phyloP scores from a whole-genome alignment of 441 rosid genomes.

The Raphanus hybrid region DNA sequence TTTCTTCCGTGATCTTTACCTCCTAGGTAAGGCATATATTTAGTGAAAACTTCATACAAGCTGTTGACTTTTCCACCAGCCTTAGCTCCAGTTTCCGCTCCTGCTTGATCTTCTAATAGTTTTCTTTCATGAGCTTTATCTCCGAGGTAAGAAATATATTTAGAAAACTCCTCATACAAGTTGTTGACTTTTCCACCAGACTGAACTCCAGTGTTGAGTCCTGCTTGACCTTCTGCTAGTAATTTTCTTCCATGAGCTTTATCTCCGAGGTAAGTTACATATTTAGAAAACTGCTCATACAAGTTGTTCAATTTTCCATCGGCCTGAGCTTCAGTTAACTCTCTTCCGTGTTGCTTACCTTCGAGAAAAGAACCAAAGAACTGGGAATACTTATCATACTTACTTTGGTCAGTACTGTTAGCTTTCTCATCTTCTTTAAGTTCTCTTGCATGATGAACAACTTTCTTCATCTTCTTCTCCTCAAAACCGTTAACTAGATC shows the following conservation, averaged over 20 bases:
- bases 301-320: background rate
- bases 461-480: constrained; percentile 17
- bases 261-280: background rate
- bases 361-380: background rate
- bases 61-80: background rate
- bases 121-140: background rate
- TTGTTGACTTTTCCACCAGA: background rate
- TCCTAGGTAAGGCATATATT: background rate
- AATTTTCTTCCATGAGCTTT: background rate
- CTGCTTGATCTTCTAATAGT: background rate
- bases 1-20: background rate
- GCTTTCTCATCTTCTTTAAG: constrained; percentile 6
- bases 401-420: background rate
- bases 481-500: constrained; percentile 15
- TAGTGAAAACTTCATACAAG: background rate
- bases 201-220: background rate
- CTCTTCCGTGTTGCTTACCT: constrained; percentile 3
- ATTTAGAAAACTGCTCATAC: background rate
- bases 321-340: background rate
- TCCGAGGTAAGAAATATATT: background rate
- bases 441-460: constrained; percentile 10
- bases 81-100: background rate
- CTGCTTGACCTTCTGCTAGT: background rate
- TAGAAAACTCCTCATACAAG: background rate
- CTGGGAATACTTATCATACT: background rate